A percentile compares a stretch with the other conserved stretches of the same genome.
These are phyloP conservation scores for Lecanicillium sp. DNA, from an alignment of 2,329 filamentous ascomycete genomes.

Conservation along the genomic window DNA sequence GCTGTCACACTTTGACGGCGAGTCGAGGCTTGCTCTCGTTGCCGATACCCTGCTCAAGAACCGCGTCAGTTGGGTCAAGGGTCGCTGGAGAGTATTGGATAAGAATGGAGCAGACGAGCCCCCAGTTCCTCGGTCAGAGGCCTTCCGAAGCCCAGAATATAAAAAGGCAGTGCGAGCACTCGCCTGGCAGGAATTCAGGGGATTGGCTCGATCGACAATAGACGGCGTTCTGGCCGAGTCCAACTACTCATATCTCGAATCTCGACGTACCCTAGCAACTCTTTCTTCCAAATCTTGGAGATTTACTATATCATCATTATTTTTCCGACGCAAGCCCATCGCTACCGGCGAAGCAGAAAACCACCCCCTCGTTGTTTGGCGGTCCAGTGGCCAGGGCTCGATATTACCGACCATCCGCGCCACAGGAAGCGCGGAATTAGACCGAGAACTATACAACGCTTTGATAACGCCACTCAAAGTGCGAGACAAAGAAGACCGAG, in stretches of 20 bases:
- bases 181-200: slow-evolving; percentile 68
- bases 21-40: slow-evolving; percentile 68
- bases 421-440: slow-evolving; percentile 57
- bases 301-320: slow-evolving; percentile 62
- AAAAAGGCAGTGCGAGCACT: slow-evolving; percentile 59
- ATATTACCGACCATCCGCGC: slow-evolving; percentile 53
- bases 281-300: slow-evolving; percentile 70
- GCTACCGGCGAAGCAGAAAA: slow-evolving; percentile 45
- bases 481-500: slow-evolving; percentile 32
- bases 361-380: slow-evolving; percentile 57
- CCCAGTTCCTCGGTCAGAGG: slow-evolving; percentile 49
- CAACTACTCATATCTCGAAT: slow-evolving; percentile 70
- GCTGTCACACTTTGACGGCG: slow-evolving; percentile 63
- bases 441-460: slow-evolving; percentile 51
- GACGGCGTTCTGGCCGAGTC: slow-evolving; percentile 71
- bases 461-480: slow-evolving; percentile 46
- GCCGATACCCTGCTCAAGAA: slow-evolving; percentile 71
- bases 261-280: slow-evolving; percentile 59
- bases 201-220: slow-evolving; percentile 63
- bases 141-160: slow-evolving; percentile 60
- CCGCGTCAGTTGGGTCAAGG: slow-evolving; percentile 60
- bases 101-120: slow-evolving; percentile 19
- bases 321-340: slow-evolving; percentile 54
- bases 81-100: slow-evolving; percentile 48
- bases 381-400: slow-evolving; percentile 44